Evolutionary conservation across 371 early-diverging fungal genomes (phyloP).

Genomic region (Mycotypha africana): DNA sequence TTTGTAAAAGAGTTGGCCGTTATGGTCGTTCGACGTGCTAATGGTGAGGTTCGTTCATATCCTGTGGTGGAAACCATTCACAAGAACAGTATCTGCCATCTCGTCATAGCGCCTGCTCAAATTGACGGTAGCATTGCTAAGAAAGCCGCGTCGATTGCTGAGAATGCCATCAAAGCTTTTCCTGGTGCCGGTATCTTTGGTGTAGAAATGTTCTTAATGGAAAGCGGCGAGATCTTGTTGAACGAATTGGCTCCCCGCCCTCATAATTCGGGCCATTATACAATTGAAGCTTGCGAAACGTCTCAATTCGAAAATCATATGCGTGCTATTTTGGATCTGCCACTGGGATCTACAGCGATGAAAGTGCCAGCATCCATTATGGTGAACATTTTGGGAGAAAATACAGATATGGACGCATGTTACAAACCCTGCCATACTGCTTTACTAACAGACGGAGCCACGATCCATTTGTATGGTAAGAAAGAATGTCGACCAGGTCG

Average conservation of each 20-base stretch:
- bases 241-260: conserved; percentile 98
- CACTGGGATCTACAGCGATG: conserved; percentile 85
- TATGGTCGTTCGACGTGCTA: conserved; percentile 87
- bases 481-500: conserved; percentile 78
- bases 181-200: conserved; percentile 93
- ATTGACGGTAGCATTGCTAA: conserved; percentile 70
- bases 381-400: conserved; percentile 89
- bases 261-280: conserved; percentile 98
- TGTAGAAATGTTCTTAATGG: conserved; percentile 92
- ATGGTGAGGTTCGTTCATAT: conserved; percentile 78
- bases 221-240: conserved; percentile 76
- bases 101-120: conserved; percentile 94
- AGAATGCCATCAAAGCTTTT: conserved; percentile 72
- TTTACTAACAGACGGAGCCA: conserved; percentile 74
- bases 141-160: conserved; percentile 75
- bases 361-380: conserved; percentile 90
- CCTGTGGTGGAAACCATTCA: conserved; percentile 96
- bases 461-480: conserved; percentile 94
- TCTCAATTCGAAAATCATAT: conserved; percentile 97
- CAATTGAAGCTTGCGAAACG: conserved; percentile 94
- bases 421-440: conserved; percentile 66
- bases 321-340: conserved; percentile 88
- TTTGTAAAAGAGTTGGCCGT: conserved; percentile 92
- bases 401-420: conserved; percentile 51
- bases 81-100: conserved; percentile 89